Evolutionary conservation across 1,139 yeast species (phyloP).

Genomic region (Scheffersomyces titani): DNA sequence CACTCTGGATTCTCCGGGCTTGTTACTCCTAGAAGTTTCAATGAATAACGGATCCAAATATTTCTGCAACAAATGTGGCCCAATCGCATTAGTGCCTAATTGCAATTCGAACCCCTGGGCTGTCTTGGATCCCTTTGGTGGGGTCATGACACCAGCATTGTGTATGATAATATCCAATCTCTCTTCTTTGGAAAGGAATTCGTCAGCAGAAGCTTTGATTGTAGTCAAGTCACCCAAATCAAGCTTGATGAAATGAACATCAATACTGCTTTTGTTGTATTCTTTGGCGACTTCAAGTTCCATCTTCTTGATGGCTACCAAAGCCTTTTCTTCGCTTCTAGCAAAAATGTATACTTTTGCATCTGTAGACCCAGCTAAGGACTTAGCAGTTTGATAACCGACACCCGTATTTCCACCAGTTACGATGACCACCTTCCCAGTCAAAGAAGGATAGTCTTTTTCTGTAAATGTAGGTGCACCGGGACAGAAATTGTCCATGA

Average conservation of each 20-base stretch:
- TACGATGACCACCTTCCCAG: conserved; percentile 40
- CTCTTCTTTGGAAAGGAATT: neutral
- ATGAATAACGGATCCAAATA: conserved; percentile 41
- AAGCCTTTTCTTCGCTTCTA: conserved; percentile 35
- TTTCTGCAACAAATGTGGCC: conserved; percentile 47
- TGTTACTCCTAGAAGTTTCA: conserved; percentile 20
- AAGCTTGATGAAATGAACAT: conserved; percentile 3
- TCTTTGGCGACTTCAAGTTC: conserved; percentile 19
- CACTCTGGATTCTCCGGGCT: conserved; percentile 25
- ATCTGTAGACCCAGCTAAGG: conserved; percentile 37
- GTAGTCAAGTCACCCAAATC: conserved; percentile 3
- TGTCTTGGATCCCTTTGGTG: conserved; percentile 34
- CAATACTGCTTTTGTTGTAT: conserved; percentile 3
- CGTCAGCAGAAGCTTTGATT: neutral
- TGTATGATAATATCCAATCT: conserved; percentile 11
- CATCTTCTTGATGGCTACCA: conserved; percentile 30
- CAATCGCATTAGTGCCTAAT: conserved; percentile 50
- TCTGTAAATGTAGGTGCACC: neutral
- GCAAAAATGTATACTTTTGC: conserved; percentile 46
- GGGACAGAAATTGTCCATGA: neutral
- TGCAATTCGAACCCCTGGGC: conserved; percentile 45
- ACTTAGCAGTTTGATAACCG: conserved; percentile 40
- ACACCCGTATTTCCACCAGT: conserved; percentile 53
- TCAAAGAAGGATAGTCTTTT: conserved; percentile 40
- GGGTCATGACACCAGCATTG: conserved; percentile 44